phyloP scores from a whole-genome alignment of 2,329 filamentous ascomycete species.

The Tolypocladium capitatum region DNA sequence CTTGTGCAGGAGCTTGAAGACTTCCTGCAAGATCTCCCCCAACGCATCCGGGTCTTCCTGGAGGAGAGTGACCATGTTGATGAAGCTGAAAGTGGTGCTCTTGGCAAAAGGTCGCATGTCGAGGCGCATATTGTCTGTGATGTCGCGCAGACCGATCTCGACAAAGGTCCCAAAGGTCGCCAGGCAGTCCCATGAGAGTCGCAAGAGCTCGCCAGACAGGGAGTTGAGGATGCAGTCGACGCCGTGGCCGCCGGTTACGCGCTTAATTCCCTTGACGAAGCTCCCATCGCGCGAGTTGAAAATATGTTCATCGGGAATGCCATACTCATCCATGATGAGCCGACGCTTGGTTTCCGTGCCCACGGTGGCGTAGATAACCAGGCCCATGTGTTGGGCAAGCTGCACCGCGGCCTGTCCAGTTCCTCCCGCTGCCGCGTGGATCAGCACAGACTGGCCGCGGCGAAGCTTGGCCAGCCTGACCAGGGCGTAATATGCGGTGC shows the following conservation, averaged over 20 bases:
- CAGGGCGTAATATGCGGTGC: not conserved
- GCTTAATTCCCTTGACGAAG: not conserved
- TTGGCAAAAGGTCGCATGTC: not conserved
- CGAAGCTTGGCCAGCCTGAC: not conserved
- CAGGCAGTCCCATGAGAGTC: not conserved
- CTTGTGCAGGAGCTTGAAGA: not conserved
- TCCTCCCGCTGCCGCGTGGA: constrained; percentile 1
- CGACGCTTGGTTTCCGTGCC: not conserved
- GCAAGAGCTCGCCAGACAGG: not conserved
- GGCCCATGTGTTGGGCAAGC: not conserved
- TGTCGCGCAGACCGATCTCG: constrained; percentile 1
- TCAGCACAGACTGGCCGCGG: constrained; percentile 1
- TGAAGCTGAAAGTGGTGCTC: not conserved
- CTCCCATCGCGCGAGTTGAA: not conserved
- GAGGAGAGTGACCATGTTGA: too few relatives aligned
- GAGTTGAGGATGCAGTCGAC: constrained; percentile 2
- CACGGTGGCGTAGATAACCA: not conserved
- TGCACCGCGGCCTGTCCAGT: constrained; percentile 1
- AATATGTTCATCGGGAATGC: not conserved
- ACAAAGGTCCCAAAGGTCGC: constrained; percentile 1
- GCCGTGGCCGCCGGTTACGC: not conserved
- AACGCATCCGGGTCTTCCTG: not conserved
- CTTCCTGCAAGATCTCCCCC: not conserved
- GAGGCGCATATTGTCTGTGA: not conserved
- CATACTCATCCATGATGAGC: not conserved